Percentiles rank a stretch among this genome's conserved stretches.
Conservation (phyloP, 2,329 filamentous ascomycete species). For the Penicillium sp. region DNA sequence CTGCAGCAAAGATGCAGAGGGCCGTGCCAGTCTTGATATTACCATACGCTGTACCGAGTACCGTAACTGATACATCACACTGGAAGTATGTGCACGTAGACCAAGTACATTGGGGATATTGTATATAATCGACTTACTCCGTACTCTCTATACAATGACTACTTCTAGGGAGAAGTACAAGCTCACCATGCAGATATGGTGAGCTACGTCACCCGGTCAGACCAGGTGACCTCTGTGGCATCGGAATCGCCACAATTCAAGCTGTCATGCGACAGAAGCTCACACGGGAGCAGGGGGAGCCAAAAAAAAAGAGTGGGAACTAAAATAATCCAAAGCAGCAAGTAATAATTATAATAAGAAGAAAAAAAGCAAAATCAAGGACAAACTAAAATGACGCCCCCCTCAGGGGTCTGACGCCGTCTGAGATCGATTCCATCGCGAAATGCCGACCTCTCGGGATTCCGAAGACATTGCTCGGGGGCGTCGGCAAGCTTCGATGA, state of each 20-base stretch:
- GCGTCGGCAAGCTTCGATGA: neutral
- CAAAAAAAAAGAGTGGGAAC: too few species aligned
- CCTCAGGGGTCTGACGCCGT: constrained; percentile 3
- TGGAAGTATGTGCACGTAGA: too few species aligned
- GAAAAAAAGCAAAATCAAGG: neutral
- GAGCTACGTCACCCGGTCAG: constrained; percentile 3
- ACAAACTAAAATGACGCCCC: constrained; percentile 2
- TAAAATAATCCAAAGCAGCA: too few species aligned
- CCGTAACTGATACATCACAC: neutral
- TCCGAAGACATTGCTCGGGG: neutral
- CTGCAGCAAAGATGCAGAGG: neutral
- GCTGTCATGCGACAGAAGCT: constrained; percentile 6
- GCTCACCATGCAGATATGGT: neutral
- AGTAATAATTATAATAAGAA: neutral
- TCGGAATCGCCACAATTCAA: constrained; percentile 10
- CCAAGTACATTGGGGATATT: too few species aligned
- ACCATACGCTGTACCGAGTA: neutral
- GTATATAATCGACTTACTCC: too few species aligned
- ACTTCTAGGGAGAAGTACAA: neutral
- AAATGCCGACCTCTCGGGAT: neutral
- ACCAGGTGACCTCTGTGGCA: constrained; percentile 8
- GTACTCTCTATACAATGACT: too few species aligned
- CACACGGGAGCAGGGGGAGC: neutral
- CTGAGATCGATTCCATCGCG: neutral
- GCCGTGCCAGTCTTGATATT: neutral